Conservation (phyloP, 371 early-diverging fungal species). For the Rhizopus arrhizus region DNA sequence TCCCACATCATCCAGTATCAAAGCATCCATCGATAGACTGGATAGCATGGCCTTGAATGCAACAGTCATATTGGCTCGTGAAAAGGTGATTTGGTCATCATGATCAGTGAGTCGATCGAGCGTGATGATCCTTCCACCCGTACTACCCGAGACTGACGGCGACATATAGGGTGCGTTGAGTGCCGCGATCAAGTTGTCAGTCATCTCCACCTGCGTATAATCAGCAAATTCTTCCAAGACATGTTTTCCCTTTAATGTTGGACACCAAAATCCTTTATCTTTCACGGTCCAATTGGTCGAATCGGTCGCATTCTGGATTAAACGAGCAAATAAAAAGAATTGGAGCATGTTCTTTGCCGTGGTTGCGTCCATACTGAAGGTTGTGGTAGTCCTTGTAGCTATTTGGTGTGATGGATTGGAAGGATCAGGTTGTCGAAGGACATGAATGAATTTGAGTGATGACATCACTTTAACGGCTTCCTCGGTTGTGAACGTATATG, state of each 20-base stretch:
- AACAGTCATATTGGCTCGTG: constrained; percentile 54
- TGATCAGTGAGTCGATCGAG: constrained; percentile 42
- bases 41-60: constrained; percentile 62
- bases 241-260: constrained; percentile 62
- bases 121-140: constrained; percentile 21
- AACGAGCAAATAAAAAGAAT: constrained; percentile 56
- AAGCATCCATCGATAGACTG: constrained; percentile 40
- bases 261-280: constrained; percentile 55
- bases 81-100: constrained; percentile 47
- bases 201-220: constrained; percentile 42
- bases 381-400: constrained; percentile 56
- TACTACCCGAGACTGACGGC: constrained; percentile 2
- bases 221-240: constrained; percentile 55
- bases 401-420: constrained; percentile 43
- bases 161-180: constrained; percentile 21
- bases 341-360: constrained; percentile 64
- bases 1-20: constrained; percentile 48
- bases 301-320: constrained; percentile 58
- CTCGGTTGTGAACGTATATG: constrained; percentile 62
- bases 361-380: constrained; percentile 55
- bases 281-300: constrained; percentile 48
- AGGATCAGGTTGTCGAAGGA: constrained; percentile 57
- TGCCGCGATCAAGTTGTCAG: constrained; percentile 15
- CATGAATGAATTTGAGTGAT: constrained; percentile 55
- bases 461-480: constrained; percentile 57